Base-by-base conservation (phyloP, 345 rosid genomes). In the Populus simonii region DNA sequence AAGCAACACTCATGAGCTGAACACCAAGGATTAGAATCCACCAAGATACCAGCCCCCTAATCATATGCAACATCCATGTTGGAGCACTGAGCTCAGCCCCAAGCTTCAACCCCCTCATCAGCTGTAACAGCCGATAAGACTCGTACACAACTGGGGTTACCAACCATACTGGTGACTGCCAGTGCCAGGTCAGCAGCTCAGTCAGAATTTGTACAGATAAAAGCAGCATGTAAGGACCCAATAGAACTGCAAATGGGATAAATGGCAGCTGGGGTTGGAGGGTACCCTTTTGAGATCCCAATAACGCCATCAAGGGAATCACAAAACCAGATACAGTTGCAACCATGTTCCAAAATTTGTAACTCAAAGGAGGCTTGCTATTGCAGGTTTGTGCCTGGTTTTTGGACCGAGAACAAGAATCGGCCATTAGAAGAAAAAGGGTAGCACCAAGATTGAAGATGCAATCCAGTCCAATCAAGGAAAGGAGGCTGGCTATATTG, bases 1-100 rank as follows among this genome's bases (percentile, higher is more conserved):
- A 95, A 87, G 97, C 94, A 76, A 93, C 94, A 79, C 99, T 88
- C 98, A 95, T 93, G 73, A 94, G 92, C 82, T 94, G 98, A 81
- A 94, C 80, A 18, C 95, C 94, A 62, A 94, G 93, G 63, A 93
- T 90, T 84, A 95, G 77, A 65, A 93, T 89, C 99, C 98, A 95
- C 94, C 98, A 93, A 83, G 92, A 95, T 18, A 93, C 96, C 62
- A 93, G 86, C 59, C 94, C 96, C 83, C 89, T 93, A 70, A 93
- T 76, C 55, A 88, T 89, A 79, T 93, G 90, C 89, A 95, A 67
- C 82, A 86, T 87, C 98, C 99, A 93, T 20, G 81, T 87, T 13
- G 98, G 96, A 13, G 96, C 90, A 27, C 74, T 87, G 25, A 95
- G 86, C 85, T 95, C 97, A 39, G 86, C 82, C 53, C 94, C 93